Percentiles rank a stretch among this genome's conserved stretches.
Conservation (phyloP, 768 basidiomycete species). For the Auriscalpium vulgare region DNA sequence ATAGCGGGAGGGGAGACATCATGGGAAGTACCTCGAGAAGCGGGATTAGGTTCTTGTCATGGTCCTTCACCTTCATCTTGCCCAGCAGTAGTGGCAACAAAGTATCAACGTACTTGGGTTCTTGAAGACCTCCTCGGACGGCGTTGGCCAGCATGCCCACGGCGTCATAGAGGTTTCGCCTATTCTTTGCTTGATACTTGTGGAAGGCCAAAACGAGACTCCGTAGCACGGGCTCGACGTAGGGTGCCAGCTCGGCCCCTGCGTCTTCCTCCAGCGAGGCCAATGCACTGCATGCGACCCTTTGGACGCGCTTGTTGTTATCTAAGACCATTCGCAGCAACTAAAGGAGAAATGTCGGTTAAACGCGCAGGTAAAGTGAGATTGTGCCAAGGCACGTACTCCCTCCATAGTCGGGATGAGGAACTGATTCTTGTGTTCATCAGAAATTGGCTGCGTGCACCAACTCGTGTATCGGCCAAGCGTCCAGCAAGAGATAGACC, state of each 20-base stretch:
- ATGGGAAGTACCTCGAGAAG: conserved; percentile 71
- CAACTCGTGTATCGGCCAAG: conserved; percentile 98
- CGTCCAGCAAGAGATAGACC: conserved; percentile 99
- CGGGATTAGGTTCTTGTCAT: conserved; percentile 90
- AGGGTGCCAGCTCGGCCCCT: conserved; percentile 81
- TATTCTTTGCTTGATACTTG: conserved; percentile 99
- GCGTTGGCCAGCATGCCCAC: conserved; percentile 97
- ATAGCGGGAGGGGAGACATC: not conserved
- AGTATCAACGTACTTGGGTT: conserved; percentile 84
- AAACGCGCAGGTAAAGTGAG: not conserved
- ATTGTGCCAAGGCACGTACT: conserved; percentile 44
- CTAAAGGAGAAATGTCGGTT: conserved; percentile 32
- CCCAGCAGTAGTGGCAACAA: conserved; percentile 91
- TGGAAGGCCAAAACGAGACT: conserved; percentile 95
- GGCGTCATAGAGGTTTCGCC: conserved; percentile 98
- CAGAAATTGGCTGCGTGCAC: conserved; percentile 80
- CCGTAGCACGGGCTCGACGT: conserved; percentile 88
- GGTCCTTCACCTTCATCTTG: conserved; percentile 82
- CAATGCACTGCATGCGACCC: conserved; percentile 97
- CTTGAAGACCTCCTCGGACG: conserved; percentile 86
- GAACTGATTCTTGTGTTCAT: conserved; percentile 82
- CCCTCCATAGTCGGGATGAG: conserved; percentile 99
- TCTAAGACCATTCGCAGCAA: conserved; percentile 96
- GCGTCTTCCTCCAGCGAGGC: conserved; percentile 99
- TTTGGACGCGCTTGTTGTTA: conserved; percentile 98